Evolutionary conservation across 768 basidiomycete genomes (phyloP).

Genomic region (Astraeus odoratus): DNA sequence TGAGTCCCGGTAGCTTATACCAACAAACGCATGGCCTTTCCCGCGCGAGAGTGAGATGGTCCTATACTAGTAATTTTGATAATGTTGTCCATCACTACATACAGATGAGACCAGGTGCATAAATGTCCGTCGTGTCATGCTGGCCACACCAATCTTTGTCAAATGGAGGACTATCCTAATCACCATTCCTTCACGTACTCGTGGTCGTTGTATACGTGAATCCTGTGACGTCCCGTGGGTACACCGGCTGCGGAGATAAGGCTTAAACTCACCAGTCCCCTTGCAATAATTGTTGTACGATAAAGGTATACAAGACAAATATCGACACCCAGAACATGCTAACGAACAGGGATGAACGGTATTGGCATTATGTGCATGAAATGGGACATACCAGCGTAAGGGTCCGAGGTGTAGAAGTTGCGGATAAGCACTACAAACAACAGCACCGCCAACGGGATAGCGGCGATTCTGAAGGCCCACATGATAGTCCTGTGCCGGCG

Average conservation of each 20-base stretch:
- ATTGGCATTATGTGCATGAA: background rate
- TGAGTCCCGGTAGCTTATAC: background rate
- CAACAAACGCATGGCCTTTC: background rate
- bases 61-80: background rate
- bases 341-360: background rate
- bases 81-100: too few relatives aligned
- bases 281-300: constrained; percentile 60
- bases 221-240: constrained; percentile 13
- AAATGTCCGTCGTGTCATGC: too few relatives aligned
- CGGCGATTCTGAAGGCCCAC: constrained; percentile 66
- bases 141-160: too few relatives aligned
- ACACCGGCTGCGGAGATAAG: background rate
- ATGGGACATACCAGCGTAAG: constrained; percentile 60
- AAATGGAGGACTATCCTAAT: too few relatives aligned
- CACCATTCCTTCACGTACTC: too few relatives aligned
- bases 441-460: constrained; percentile 68
- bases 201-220: constrained; percentile 21
- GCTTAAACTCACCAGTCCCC: constrained; percentile 31
- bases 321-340: constrained; percentile 87
- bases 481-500: constrained; percentile 65
- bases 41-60: background rate
- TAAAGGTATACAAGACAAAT: constrained; percentile 85
- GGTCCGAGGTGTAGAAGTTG: constrained; percentile 89
- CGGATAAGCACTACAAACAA: constrained; percentile 75
- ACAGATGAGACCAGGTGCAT: too few relatives aligned